Conservation (phyloP, 805 yeast genomes). For the Brettanomyces custersianus region DNA sequence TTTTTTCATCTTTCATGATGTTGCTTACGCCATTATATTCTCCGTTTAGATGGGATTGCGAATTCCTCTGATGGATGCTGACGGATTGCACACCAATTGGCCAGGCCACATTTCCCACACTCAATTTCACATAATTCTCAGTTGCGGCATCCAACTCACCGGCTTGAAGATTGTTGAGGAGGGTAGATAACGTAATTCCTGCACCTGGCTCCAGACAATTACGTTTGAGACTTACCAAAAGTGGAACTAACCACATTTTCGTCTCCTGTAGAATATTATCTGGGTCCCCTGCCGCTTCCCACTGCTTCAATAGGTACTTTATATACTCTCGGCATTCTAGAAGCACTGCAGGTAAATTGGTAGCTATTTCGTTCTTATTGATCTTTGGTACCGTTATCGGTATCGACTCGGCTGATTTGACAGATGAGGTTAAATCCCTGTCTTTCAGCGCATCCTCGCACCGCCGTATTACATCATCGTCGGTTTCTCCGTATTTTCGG, state of each 20-base stretch:
- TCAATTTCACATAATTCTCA: constrained; percentile 62
- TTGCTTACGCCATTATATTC: constrained; percentile 42
- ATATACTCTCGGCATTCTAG: constrained; percentile 40
- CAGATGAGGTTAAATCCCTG: neutral
- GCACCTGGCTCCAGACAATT: constrained; percentile 29
- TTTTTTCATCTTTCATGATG: constrained; percentile 69
- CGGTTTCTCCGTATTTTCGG: constrained; percentile 12
- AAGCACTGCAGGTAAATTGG: constrained; percentile 23
- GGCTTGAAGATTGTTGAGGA: constrained; percentile 51
- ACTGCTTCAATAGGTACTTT: constrained; percentile 30
- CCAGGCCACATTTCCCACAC: constrained; percentile 88
- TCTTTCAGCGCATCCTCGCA: neutral
- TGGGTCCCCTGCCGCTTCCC: constrained; percentile 24
- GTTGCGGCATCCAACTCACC: constrained; percentile 43
- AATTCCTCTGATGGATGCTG: constrained; percentile 71
- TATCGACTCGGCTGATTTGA: neutral
- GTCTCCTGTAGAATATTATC: constrained; percentile 32
- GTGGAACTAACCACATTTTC: constrained; percentile 38
- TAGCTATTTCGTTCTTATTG: neutral
- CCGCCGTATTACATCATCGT: constrained; percentile 8
- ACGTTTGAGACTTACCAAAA: constrained; percentile 45
- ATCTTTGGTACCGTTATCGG: neutral
- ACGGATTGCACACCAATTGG: constrained; percentile 79
- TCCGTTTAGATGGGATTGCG: constrained; percentile 49
- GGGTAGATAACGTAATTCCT: constrained; percentile 48